Conservation (phyloP, 345 rosid species). For the Populus simonii region DNA sequence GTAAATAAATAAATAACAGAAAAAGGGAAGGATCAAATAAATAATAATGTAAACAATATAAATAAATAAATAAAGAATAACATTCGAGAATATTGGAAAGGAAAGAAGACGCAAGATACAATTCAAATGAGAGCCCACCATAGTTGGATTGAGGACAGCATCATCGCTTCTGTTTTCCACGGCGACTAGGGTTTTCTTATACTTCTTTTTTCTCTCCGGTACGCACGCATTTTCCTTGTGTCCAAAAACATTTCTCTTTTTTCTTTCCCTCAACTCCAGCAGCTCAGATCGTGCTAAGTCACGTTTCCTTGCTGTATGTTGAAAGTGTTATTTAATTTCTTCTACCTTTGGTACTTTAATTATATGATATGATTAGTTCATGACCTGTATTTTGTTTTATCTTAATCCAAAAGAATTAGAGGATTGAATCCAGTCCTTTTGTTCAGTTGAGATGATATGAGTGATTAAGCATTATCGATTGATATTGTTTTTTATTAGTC, state of each 20-base stretch:
- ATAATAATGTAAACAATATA: background rate
- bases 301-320: background rate
- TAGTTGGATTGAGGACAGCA: background rate
- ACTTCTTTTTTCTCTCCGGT: background rate
- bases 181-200: background rate
- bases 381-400: background rate
- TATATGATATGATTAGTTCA: background rate
- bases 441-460: background rate
- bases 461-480: background rate
- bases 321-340: background rate
- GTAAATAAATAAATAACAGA: background rate
- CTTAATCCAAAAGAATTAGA: background rate
- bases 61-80: background rate
- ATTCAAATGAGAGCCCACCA: background rate
- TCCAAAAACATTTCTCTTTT: background rate
- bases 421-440: background rate
- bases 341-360: background rate
- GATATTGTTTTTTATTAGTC: background rate
- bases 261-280: background rate
- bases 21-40: background rate
- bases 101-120: background rate
- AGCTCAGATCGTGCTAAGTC: background rate
- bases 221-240: background rate
- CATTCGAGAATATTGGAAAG: conserved; percentile 2
- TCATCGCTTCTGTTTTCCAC: background rate